Evolutionary conservation across 1,284 basidiomycete genomes (phyloP).

Genomic region (Ustilago vetiveriae): DNA sequence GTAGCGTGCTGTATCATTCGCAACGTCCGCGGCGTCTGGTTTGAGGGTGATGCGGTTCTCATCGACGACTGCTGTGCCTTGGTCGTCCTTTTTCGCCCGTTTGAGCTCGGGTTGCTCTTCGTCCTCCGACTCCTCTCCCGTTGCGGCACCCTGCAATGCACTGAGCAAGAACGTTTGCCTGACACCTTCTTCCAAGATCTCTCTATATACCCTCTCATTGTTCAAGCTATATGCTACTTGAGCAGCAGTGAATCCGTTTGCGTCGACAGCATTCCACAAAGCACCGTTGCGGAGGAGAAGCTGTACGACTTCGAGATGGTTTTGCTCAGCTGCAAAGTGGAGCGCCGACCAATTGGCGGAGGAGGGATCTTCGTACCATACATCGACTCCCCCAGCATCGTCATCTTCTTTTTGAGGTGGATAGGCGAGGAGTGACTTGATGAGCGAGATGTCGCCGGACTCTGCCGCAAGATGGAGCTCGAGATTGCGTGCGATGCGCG

Average conservation of each 20-base stretch:
- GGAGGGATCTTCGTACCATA: slow-evolving; percentile 84
- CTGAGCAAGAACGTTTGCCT: slow-evolving; percentile 55
- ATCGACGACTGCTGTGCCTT: slow-evolving; percentile 9
- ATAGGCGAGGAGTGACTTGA: slow-evolving; percentile 37
- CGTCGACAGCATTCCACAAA: slow-evolving; percentile 80
- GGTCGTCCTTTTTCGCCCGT: slow-evolving; percentile 5
- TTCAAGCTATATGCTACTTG: slow-evolving; percentile 63
- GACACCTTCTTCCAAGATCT: slow-evolving; percentile 68
- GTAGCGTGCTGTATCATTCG: slow-evolving; percentile 77
- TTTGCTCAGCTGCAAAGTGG: slow-evolving; percentile 85
- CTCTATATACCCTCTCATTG: slow-evolving; percentile 45
- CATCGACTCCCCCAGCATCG: slow-evolving; percentile 69
- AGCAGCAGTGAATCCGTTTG: slow-evolving; percentile 57
- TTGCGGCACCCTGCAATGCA: slow-evolving; percentile 20
- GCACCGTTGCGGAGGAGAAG: slow-evolving; percentile 82
- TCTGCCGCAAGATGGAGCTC: slow-evolving; percentile 53
- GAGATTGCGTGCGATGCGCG: slow-evolving; percentile 49
- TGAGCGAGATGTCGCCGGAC: slow-evolving; percentile 31
- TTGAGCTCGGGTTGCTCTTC: slow-evolving; percentile 24
- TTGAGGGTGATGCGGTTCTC: slow-evolving; percentile 70
- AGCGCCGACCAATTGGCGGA: slow-evolving; percentile 76
- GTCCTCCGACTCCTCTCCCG: slow-evolving; percentile 5
- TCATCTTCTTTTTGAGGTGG: background rate
- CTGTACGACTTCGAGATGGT: slow-evolving; percentile 74
- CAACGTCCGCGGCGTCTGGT: slow-evolving; percentile 42